Base-by-base conservation (phyloP, 1,284 basidiomycete species). In the Pseudozyma tsukubaensis region DNA sequence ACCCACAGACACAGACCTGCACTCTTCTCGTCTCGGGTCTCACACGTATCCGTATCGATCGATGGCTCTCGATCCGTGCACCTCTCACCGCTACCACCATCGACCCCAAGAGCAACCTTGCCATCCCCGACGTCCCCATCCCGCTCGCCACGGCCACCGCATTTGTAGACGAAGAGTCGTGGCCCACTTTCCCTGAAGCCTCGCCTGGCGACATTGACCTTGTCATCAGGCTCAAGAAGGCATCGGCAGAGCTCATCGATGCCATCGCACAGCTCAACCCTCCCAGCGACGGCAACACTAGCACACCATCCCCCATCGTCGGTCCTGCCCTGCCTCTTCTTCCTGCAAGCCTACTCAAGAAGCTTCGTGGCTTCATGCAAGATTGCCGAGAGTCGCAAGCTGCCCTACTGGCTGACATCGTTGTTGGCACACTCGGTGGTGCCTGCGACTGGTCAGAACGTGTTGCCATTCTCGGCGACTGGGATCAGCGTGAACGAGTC, bases 381-480 rank as follows among this genome's bases (percentile, higher is more conserved):
- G 78, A 81, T 37, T 70, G 69, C 37, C 70, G 77, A 21, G 79
- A 77, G 37, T 73, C 70, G 6, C 67, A 76, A 37, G 72, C 75
- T 10, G 74, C 62, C 1, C 58, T 82, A 18, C 63, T 84, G 2
- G 75, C 82, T 50, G 83, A 84, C 47, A 70, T 84, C 36, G 63
- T 83, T 34, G 62, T 82, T 13, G 83, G 83, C 18, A 75, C 77
- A 1, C 69, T 84, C 19, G 83, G 83, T 9, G 83, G 83, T 40
- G 77, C 83, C 8, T 83, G 82, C 60, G 76, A 72, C 35, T 84
- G 83, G 83, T 62, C 75, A 6, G 74, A 79, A n/a, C 77, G 83
- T 19, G 67, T 83, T 13, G 57, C 62, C 36, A 68, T 83, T 45
- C 74, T 84, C 12, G 59, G 76, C 44, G 76, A 83, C n/a, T 77